phyloP scores from a whole-genome alignment of 2,329 filamentous ascomycete species.

The Beauveria asiatica region DNA sequence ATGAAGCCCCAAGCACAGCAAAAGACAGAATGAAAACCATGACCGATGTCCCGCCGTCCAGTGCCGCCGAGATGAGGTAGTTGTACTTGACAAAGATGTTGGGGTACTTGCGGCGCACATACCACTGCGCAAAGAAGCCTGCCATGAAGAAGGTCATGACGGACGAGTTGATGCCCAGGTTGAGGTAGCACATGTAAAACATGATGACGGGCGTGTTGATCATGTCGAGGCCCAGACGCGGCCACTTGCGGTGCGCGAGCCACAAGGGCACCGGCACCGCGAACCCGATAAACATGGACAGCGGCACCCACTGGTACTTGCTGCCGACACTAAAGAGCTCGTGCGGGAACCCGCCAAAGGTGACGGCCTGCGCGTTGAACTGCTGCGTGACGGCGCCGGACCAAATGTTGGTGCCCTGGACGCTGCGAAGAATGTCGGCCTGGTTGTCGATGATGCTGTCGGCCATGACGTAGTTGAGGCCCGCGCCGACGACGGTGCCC shows the following conservation, averaged over 20 bases:
- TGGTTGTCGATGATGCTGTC: constrained; percentile 35
- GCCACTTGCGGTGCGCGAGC: constrained; percentile 21
- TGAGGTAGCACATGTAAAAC: constrained; percentile 33
- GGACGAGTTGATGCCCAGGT: constrained; percentile 30
- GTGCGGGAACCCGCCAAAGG: constrained; percentile 19
- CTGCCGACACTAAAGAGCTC: constrained; percentile 15
- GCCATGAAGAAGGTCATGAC: constrained; percentile 24
- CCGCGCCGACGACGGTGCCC: constrained; percentile 32
- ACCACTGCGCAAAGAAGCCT: constrained; percentile 25
- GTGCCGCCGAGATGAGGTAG: constrained; percentile 16
- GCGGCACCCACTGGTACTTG: constrained; percentile 13
- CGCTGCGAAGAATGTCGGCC: constrained; percentile 28
- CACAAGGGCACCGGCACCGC: constrained; percentile 34
- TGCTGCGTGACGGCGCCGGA: constrained; percentile 35
- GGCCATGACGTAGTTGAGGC: constrained; percentile 39
- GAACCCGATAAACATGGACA: constrained; percentile 19
- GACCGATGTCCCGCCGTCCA: constrained; percentile 16
- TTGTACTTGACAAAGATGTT: constrained; percentile 21
- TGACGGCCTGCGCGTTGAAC: constrained; percentile 30
- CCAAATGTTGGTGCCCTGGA: constrained; percentile 36
- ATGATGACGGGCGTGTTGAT: constrained; percentile 34
- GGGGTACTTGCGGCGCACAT: constrained; percentile 17
- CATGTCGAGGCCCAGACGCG: constrained; percentile 21
- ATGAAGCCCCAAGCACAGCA: constrained; percentile 13
- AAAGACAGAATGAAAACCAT: constrained; percentile 17